These are phyloP conservation scores for Manihot esculenta DNA, from an alignment of 441 rosid species.

Conservation along the genomic window DNA sequence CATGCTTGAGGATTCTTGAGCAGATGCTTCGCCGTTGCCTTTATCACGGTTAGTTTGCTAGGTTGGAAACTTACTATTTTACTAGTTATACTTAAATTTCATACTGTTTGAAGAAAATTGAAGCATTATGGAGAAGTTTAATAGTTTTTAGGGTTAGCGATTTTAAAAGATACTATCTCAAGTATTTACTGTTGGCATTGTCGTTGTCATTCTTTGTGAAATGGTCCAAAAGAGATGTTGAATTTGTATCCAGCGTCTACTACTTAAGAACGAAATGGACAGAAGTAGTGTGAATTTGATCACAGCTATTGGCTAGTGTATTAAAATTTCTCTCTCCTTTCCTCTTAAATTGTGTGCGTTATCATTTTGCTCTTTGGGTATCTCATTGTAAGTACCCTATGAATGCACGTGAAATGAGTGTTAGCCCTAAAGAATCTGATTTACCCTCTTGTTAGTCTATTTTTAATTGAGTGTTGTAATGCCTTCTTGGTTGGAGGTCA, in stretches of 20 bases:
- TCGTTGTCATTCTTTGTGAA: not conserved
- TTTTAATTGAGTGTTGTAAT: not conserved
- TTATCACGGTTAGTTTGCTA: slow-evolving; percentile 48
- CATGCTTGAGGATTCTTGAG: slow-evolving; percentile 61
- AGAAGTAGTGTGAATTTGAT: not conserved
- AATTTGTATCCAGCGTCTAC: not conserved
- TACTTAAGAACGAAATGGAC: not conserved
- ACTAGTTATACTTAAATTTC: not conserved
- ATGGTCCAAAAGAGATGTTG: not conserved
- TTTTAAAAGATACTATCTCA: not conserved
- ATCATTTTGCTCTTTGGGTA: too few relatives aligned
- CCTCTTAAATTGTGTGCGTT: too few relatives aligned
- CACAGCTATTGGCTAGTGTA: not conserved
- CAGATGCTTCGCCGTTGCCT: slow-evolving; percentile 64
- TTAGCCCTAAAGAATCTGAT: too few relatives aligned
- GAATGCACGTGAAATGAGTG: too few relatives aligned
- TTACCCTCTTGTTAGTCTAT: too few relatives aligned
- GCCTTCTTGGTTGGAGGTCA: not conserved
- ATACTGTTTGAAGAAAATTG: not conserved
- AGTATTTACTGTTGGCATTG: not conserved
- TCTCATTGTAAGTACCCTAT: too few relatives aligned
- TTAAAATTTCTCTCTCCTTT: not conserved
- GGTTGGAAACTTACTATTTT: too few relatives aligned
- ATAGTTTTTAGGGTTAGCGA: not conserved
- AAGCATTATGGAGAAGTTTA: not conserved